Conservation (phyloP, 2,329 filamentous ascomycete genomes). For the Trichoderma semiorbis region DNA sequence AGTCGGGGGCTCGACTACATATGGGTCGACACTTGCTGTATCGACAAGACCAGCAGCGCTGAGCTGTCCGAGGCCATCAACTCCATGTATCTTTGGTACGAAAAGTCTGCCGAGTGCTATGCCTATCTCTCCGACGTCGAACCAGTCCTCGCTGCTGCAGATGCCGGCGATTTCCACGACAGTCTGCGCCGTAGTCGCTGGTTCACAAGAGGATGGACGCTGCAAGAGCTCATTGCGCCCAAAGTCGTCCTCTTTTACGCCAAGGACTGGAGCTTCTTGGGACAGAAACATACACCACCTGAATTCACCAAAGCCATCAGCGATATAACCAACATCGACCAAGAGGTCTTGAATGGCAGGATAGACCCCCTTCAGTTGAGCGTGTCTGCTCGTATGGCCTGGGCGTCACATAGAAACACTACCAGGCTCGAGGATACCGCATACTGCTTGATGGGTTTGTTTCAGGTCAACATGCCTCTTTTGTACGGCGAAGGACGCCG, state of each 20-base stretch:
- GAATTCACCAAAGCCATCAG: not conserved
- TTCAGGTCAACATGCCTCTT: conserved; percentile 23
- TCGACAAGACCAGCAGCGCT: not conserved
- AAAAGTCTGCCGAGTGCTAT: conserved; percentile 25
- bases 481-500: conserved; percentile 21
- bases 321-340: conserved; percentile 10
- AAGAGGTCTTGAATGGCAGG: conserved; percentile 11
- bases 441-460: conserved; percentile 23
- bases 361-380: conserved; percentile 14
- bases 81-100: conserved; percentile 25
- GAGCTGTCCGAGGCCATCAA: conserved; percentile 12
- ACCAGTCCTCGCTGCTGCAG: not conserved
- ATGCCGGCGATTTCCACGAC: not conserved
- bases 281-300: conserved; percentile 4
- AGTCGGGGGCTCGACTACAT: conserved; percentile 23
- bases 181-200: conserved; percentile 23
- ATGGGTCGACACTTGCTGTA: conserved; percentile 31
- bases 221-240: conserved; percentile 23
- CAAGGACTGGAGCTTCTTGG: conserved; percentile 11
- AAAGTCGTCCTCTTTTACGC: conserved; percentile 17
- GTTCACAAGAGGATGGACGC: conserved; percentile 20
- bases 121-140: conserved; percentile 26
- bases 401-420: conserved; percentile 19
- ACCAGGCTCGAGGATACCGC: conserved; percentile 23
- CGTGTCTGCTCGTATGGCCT: conserved; percentile 20